These are phyloP conservation scores for Vicia faba DNA, from an alignment of 306 rosid species.

Conservation along the genomic window DNA sequence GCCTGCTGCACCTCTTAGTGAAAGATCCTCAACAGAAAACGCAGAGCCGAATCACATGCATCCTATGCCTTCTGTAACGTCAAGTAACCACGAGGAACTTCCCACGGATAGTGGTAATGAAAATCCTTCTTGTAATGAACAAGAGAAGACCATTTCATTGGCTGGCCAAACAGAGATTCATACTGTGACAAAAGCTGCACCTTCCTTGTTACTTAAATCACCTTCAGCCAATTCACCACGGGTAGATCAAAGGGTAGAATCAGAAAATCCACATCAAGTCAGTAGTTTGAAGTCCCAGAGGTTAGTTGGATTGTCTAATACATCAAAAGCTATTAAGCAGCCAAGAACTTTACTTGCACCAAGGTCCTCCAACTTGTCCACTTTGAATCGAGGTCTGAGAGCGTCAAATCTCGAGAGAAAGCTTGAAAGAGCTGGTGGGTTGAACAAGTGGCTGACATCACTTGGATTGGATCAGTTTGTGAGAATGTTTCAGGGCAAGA, in stretches of 20 bases:
- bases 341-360: conserved; percentile 51
- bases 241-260: conserved; percentile 39
- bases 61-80: conserved; percentile 41
- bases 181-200: conserved; percentile 39
- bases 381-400: conserved; percentile 56
- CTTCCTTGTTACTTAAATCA: conserved; percentile 36
- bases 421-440: conserved; percentile 85
- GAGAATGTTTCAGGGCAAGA: conserved; percentile 65
- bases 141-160: conserved; percentile 38
- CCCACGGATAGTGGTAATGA: conserved; percentile 40
- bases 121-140: conserved; percentile 43
- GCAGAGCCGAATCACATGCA: conserved; percentile 53
- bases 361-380: conserved; percentile 41
- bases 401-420: conserved; percentile 81
- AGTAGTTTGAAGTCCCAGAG: conserved; percentile 43
- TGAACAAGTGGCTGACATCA: conserved; percentile 75
- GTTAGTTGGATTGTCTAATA: conserved; percentile 48
- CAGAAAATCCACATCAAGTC: conserved; percentile 41
- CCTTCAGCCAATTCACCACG: conserved; percentile 41
- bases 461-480: conserved; percentile 82
- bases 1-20: conserved; percentile 53
- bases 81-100: conserved; percentile 33
- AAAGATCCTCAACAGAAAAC: conserved; percentile 39
- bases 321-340: conserved; percentile 48
- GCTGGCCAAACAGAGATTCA: conserved; percentile 36